Conservation (phyloP, 1,284 basidiomycete species). For the Malassezia furfur region DNA sequence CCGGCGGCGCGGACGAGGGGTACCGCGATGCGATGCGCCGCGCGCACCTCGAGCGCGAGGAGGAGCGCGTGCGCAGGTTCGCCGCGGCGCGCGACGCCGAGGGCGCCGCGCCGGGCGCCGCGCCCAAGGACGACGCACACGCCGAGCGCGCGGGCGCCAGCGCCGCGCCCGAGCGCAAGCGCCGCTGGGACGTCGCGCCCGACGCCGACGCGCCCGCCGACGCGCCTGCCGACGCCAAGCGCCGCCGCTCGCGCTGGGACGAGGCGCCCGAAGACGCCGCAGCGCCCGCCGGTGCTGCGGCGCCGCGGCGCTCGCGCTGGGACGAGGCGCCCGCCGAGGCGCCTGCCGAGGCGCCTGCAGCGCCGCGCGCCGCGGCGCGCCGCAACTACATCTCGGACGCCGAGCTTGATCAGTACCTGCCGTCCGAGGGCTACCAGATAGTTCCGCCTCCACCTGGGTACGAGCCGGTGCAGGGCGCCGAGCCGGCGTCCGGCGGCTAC, state of each 20-base stretch:
- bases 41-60: conserved; percentile 83
- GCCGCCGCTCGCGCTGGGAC: conserved; percentile 87
- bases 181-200: conserved; percentile 69
- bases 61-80: conserved; percentile 68
- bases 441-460: conserved; percentile 91
- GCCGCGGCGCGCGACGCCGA: conserved; percentile 75
- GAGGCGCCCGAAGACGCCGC: conserved; percentile 59
- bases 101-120: conserved; percentile 50
- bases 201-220: conserved; percentile 8
- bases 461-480: conserved; percentile 62
- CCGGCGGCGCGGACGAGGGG: conserved; percentile 59
- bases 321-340: conserved; percentile 63
- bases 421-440: conserved; percentile 75
- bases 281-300: conserved; percentile 55
- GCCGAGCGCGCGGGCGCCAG: conserved; percentile 48
- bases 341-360: conserved; percentile 12
- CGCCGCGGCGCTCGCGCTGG: conserved; percentile 71
- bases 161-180: conserved; percentile 63
- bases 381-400: conserved; percentile 79
- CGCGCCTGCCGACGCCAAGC: conserved; percentile 56
- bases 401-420: conserved; percentile 83
- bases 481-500: conserved; percentile 64
- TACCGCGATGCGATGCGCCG: conserved; percentile 96
- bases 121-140: background rate
- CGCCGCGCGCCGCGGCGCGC: conserved; percentile 69